phyloP scores from a whole-genome alignment of 2,329 filamentous ascomycete species.

The Fusarium armeniacum region DNA sequence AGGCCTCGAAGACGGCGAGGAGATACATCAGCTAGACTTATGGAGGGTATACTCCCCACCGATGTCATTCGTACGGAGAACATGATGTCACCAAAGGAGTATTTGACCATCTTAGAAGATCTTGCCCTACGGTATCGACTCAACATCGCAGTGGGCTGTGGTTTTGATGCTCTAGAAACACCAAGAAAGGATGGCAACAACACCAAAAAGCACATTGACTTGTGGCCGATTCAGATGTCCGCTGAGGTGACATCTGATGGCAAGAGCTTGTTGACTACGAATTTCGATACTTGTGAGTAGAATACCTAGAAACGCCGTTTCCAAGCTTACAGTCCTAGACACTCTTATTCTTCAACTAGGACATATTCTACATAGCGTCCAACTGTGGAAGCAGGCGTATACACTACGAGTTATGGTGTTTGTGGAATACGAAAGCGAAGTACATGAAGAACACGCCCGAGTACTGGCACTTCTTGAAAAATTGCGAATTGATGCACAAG shows the following conservation, averaged over 20 bases:
- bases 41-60: conserved; percentile 74
- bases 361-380: conserved; percentile 85
- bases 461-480: conserved; percentile 83
- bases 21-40: conserved; percentile 68
- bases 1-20: conserved; percentile 61
- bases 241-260: conserved; percentile 80
- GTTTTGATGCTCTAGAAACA: conserved; percentile 81
- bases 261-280: conserved; percentile 81
- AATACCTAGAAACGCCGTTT: not conserved
- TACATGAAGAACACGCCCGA: conserved; percentile 80
- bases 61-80: conserved; percentile 77
- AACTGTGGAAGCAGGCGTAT: conserved; percentile 82
- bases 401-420: conserved; percentile 84
- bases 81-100: conserved; percentile 78
- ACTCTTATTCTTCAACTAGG: conserved; percentile 88
- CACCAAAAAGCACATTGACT: conserved; percentile 83
- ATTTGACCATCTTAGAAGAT: conserved; percentile 87
- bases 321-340: conserved; percentile 57
- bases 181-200: conserved; percentile 71
- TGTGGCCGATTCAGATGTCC: conserved; percentile 96
- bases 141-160: conserved; percentile 87
- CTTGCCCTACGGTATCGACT: conserved; percentile 81
- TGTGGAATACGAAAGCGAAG: conserved; percentile 88
- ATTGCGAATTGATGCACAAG: conserved; percentile 82
- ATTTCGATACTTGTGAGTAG: conserved; percentile 86